Base-by-base conservation (phyloP, 2,329 filamentous ascomycete genomes). In the Herpotrichia juniperi region DNA sequence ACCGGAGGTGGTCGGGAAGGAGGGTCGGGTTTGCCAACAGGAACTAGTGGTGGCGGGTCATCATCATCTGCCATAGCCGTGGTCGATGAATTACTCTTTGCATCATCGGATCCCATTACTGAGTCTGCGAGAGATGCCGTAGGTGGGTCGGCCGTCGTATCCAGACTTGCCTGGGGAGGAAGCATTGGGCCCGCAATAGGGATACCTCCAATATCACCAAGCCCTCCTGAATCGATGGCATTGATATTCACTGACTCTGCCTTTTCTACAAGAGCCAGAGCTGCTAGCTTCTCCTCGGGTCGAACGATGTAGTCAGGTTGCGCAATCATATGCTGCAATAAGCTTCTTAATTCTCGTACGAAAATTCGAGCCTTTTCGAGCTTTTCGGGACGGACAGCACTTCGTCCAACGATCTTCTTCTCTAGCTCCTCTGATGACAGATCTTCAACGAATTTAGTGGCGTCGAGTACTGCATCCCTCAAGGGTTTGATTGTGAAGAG, bases 401-500 rank as follows among this genome's bases (percentile, higher is more conserved):
- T 76, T 28, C 89, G 88, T n/a, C 91, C 91, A 32, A 96, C 89
- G 28, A 86, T 83, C 59, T 93, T 91, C 24, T 79, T 76, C 44
- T 79, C 78, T 35, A 94, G 78, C 22, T 78, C 82, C 51, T 85
- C 82, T 35, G 87, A 85, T 8, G 82, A 83, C 4, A 90, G 74
- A 2, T 88, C 83, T 66, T 94, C 84, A 58, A 87, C 84, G 64
- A 88, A 84, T 4, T 85, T 74, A 22, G 93, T 86, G 59, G 90
- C 91, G 44, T 91, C 80, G 51, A 96, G 79, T 2, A 97, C 87
- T 58, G 97, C 83, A 4, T 94, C 83, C 44, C 93, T 85, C 25
- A 97, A 80, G 2, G 90, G 87, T 55, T 87, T 88, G 49, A 97
- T 85, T 0, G 93, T 96, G 71, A 96, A 97, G 60, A 97, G 89